Base-by-base conservation (phyloP, 2,329 filamentous ascomycete species). In the Aspergillus neoniger region DNA sequence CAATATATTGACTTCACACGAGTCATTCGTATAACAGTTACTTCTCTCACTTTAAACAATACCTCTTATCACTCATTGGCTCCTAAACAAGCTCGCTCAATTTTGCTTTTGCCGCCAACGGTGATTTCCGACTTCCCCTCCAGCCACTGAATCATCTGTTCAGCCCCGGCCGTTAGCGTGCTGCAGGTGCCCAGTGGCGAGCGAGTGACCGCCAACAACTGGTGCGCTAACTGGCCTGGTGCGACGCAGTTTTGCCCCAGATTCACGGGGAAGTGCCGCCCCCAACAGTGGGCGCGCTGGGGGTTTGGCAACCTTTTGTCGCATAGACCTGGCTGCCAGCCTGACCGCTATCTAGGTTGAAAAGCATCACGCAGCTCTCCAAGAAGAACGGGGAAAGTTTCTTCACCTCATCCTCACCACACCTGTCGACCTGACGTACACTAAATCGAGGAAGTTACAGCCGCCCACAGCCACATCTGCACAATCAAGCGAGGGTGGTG, bases 121-220 rank as follows among this genome's bases (percentile, higher is more conserved):
- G 21, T n/a, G 25, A 30, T 28, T 43, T 32, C 39, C 53, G 21
- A 36, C 30, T 12, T 28, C 30, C 15, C 43, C 25, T 36, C 47
- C 53, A 55, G 53, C 41, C 53, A 55, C 39, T 30, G 23, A 12
- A 47, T 55, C 53, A 55, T 47, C 41, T 10, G 53, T 43, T 21
- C 43, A 55, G 39, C 15, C 15, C 23, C 43, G 39, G 25, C 19
- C 25, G 44, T 47, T 55, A 55, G 53, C 53, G 53, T 19, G 23
- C 43, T 47, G 53, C 53, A 32, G 39, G 23, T 28, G 39, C 10
- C 53, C 53, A 55, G 41, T 55, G 39, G 28, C 25, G 39, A 17
- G 21, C 28, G 39, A 32, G 47, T 17, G 25, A 32, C 47, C 9
- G 15, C 32, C 52, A 55, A 32, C 52, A 14, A 43, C 14, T 17